phyloP scores from a whole-genome alignment of 2,329 filamentous ascomycete genomes.

The Ascochyta pisi region DNA sequence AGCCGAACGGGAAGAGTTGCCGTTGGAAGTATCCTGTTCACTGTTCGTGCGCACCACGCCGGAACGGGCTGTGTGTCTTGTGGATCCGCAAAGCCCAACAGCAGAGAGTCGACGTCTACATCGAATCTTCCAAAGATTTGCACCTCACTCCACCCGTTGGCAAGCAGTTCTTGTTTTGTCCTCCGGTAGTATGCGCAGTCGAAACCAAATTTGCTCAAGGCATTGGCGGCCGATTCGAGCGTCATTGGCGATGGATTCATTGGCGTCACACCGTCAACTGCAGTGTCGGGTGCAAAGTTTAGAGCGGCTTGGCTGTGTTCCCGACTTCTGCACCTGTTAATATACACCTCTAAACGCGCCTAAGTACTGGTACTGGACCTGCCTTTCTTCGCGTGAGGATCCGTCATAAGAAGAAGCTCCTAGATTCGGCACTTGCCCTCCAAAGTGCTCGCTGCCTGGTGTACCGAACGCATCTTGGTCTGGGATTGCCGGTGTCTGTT shows the following conservation, averaged over 20 bases:
- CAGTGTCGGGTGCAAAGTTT: conserved; percentile 30
- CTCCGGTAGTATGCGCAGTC: conserved; percentile 44
- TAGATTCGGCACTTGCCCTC: conserved; percentile 29
- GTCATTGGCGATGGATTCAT: conserved; percentile 28
- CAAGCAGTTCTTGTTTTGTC: conserved; percentile 42
- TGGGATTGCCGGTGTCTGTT: conserved; percentile 25
- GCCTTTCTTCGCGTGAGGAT: conserved; percentile 45
- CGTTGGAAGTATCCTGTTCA: conserved; percentile 40
- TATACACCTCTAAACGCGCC: conserved; percentile 5
- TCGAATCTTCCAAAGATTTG: conserved; percentile 45
- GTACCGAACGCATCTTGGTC: conserved; percentile 39
- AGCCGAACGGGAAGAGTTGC: conserved; percentile 37
- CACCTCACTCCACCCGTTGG: conserved; percentile 40
- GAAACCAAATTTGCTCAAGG: conserved; percentile 42
- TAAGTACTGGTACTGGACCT: conserved; percentile 15
- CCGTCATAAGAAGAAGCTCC: conserved; percentile 42
- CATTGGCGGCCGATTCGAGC: conserved; percentile 27
- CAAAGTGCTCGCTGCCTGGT: conserved; percentile 36
- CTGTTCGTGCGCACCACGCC: conserved; percentile 42
- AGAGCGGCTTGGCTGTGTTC: conserved; percentile 44
- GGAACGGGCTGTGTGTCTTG: conserved; percentile 43
- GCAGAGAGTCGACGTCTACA: conserved; percentile 45
- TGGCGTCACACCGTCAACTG: conserved; percentile 28
- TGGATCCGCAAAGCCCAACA: conserved; percentile 43
- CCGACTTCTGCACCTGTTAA: conserved; percentile 36